A percentile compares a stretch with the other conserved stretches of the same genome.
phyloP scores from a whole-genome alignment of 2,329 filamentous ascomycete species.

The Colletotrichum orchidophilum region DNA sequence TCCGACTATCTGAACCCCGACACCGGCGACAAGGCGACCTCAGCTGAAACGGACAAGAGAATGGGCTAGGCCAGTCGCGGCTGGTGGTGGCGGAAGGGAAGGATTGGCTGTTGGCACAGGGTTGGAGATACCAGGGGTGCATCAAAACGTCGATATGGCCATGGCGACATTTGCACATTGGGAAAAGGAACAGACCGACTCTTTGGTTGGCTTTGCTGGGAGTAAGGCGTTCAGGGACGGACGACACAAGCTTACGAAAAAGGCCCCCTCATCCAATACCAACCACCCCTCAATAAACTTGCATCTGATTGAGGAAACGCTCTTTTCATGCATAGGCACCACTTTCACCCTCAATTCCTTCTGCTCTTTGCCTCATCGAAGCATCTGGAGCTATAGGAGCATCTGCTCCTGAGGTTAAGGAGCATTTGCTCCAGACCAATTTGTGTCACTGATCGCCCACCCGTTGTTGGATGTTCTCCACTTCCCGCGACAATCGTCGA shows the following conservation, averaged over 20 bases:
- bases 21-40: constrained; percentile 60
- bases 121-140: neutral
- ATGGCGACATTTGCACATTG: constrained; percentile 12
- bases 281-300: constrained; percentile 15
- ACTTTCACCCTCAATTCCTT: neutral
- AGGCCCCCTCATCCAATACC: neutral
- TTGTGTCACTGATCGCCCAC: constrained; percentile 28
- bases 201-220: constrained; percentile 20
- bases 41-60: constrained; percentile 63
- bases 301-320: constrained; percentile 1
- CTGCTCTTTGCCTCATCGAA: neutral
- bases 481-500: constrained; percentile 24
- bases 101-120: neutral
- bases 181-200: constrained; percentile 9
- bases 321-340: neutral
- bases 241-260: constrained; percentile 13
- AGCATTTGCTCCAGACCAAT: constrained; percentile 15
- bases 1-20: constrained; percentile 88
- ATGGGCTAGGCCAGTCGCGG: constrained; percentile 45
- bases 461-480: constrained; percentile 23
- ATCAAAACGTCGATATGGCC: constrained; percentile 16
- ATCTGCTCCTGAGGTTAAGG: constrained; percentile 16
- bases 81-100: neutral
- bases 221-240: constrained; percentile 28
- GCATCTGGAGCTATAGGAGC: constrained; percentile 10